Conservation (phyloP, 108 stramenopile species). For the Skeletonema tropicum region DNA sequence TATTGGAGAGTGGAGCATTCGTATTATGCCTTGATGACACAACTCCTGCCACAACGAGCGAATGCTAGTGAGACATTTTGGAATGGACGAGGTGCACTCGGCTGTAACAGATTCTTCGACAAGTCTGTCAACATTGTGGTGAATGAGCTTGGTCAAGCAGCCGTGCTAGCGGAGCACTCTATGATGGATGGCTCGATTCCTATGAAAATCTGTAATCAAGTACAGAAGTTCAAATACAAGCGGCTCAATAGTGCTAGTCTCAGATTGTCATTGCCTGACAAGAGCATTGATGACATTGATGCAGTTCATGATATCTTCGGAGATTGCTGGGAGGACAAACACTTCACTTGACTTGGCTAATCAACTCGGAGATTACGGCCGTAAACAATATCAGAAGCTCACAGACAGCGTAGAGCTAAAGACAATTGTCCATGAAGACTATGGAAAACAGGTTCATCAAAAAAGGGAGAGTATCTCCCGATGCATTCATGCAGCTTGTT, state of each 20-base stretch:
- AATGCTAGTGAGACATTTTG: conserved; percentile 18
- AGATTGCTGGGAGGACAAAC: neutral
- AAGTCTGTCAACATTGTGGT: conserved; percentile 70
- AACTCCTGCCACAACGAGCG: conserved; percentile 4
- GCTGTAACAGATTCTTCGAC: conserved; percentile 66
- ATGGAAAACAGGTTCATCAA: conserved; percentile 55
- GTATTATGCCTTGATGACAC: conserved; percentile 52
- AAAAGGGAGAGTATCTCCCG: conserved; percentile 55
- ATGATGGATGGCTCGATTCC: conserved; percentile 75
- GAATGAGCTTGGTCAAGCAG: conserved; percentile 63
- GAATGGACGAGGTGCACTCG: conserved; percentile 8
- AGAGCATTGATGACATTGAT: neutral
- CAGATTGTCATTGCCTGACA: neutral
- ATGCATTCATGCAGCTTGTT: conserved; percentile 76
- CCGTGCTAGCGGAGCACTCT: conserved; percentile 65
- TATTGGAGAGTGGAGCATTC: conserved; percentile 49
- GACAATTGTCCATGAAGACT: conserved; percentile 47
- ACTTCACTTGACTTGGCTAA: neutral
- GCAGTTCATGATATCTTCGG: neutral
- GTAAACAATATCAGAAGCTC: conserved; percentile 17
- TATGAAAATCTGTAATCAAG: conserved; percentile 33
- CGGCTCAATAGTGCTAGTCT: conserved; percentile 7
- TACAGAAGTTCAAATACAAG: conserved; percentile 31
- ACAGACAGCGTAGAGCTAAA: conserved; percentile 25
- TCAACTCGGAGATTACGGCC: neutral